These are phyloP conservation scores for Tolypocladium nubicola DNA, from an alignment of 2,329 filamentous ascomycete genomes.

Conservation along the genomic window DNA sequence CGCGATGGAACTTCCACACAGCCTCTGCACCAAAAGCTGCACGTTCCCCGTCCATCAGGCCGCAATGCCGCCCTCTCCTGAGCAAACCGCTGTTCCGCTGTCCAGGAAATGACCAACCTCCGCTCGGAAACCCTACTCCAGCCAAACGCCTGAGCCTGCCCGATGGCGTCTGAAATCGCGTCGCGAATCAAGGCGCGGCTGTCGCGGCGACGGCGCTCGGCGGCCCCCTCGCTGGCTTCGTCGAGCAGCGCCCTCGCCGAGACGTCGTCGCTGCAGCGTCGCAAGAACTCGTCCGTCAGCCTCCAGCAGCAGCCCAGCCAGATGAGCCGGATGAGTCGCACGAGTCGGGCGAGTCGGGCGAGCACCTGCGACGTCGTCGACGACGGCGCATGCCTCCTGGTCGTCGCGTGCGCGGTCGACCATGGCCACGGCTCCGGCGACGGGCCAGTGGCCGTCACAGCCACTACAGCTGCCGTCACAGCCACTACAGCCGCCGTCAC, in stretches of 20 bases:
- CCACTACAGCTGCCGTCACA: background rate
- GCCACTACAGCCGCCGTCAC: too few relatives aligned
- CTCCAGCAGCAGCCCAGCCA: background rate
- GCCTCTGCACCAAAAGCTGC: background rate
- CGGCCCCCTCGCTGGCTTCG: slow-evolving; percentile 24
- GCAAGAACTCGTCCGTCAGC: slow-evolving; percentile 8
- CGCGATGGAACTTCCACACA: background rate
- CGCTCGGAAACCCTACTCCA: background rate
- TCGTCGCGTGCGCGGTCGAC: background rate
- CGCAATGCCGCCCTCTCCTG: background rate
- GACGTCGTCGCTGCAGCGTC: slow-evolving; percentile 5
- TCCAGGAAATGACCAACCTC: background rate
- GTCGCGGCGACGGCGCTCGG: slow-evolving; percentile 29
- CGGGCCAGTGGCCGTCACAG: background rate
- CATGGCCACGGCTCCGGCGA: background rate
- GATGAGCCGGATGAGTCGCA: background rate
- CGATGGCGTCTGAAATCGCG: slow-evolving; percentile 33
- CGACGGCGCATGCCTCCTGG: background rate
- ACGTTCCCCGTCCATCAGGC: background rate
- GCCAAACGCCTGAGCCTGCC: background rate
- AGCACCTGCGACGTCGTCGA: background rate
- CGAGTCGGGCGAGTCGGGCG: background rate
- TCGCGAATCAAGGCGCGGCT: slow-evolving; percentile 37
- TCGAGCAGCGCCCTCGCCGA: slow-evolving; percentile 15
- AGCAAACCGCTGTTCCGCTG: background rate